Conservation (phyloP, 1,284 basidiomycete genomes). For the Vanrija sp. region DNA sequence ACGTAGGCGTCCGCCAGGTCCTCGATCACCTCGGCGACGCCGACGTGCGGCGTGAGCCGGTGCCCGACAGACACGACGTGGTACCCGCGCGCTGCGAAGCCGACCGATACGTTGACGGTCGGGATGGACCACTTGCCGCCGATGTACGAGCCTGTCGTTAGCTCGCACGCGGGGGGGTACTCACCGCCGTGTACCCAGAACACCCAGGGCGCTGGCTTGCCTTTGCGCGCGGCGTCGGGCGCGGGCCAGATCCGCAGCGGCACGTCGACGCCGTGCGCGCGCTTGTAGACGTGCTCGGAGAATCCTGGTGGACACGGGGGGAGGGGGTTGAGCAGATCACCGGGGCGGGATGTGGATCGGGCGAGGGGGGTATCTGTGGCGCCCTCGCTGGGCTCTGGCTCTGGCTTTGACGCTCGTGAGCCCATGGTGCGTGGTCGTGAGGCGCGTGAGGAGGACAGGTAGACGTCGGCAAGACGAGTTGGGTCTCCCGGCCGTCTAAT, state of each 20-base stretch:
- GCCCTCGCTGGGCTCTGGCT: no score
- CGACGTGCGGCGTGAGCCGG: conserved; percentile 24
- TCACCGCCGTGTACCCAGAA: conserved; percentile 35
- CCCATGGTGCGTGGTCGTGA: no score
- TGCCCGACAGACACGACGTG: conserved; percentile 27
- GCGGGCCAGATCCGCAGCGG: conserved; percentile 28
- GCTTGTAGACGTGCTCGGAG: conserved; percentile 24
- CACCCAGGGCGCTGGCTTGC: conserved; percentile 17
- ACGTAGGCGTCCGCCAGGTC: conserved; percentile 17
- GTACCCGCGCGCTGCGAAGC: conserved; percentile 16
- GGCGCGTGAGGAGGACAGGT: no score
- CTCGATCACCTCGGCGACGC: conserved; percentile 15
- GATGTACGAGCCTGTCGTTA: conserved; percentile 2
- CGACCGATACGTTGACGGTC: conserved; percentile 22
- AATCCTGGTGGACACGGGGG: conserved; percentile 37
- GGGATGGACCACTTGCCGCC: conserved; percentile 19
- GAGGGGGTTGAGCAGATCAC: no score
- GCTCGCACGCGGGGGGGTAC: neutral
- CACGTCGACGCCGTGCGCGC: conserved; percentile 19
- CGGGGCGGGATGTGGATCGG: no score
- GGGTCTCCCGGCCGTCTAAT: no score
- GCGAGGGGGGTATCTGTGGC: no score
- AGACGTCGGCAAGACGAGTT: no score
- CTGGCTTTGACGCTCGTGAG: no score
- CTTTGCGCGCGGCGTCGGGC: neutral